These are phyloP conservation scores for Starmera pachycereana DNA, from an alignment of 805 yeast genomes.

Conservation along the genomic window DNA sequence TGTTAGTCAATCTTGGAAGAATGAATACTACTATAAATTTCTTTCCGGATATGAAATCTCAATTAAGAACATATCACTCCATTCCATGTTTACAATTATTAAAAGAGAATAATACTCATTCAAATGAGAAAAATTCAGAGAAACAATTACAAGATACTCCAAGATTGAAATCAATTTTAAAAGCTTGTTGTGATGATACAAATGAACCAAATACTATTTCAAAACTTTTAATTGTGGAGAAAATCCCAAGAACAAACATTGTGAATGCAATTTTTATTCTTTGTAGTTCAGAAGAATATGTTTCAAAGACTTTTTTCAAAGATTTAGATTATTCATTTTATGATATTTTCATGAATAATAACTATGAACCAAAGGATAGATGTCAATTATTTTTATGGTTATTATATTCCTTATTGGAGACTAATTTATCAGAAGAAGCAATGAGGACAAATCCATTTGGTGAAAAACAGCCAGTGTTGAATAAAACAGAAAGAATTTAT, in stretches of 20 bases:
- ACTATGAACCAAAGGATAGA: slow-evolving; percentile 52
- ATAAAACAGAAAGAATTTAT: slow-evolving; percentile 17
- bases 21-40: slow-evolving; percentile 93
- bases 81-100: slow-evolving; percentile 77
- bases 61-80: slow-evolving; percentile 85
- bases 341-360: slow-evolving; percentile 60
- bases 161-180: slow-evolving; percentile 77
- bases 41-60: slow-evolving; percentile 92
- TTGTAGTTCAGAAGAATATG: slow-evolving; percentile 50
- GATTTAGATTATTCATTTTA: slow-evolving; percentile 41
- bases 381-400: slow-evolving; percentile 77
- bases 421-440: slow-evolving; percentile 45
- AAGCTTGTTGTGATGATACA: slow-evolving; percentile 72
- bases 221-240: slow-evolving; percentile 31
- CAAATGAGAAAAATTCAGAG: slow-evolving; percentile 30
- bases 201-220: slow-evolving; percentile 36
- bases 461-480: slow-evolving; percentile 23
- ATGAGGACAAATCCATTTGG: slow-evolving; percentile 51
- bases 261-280: slow-evolving; percentile 68
- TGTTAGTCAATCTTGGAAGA: slow-evolving; percentile 84
- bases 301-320: slow-evolving; percentile 26
- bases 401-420: slow-evolving; percentile 69
- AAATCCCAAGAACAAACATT: slow-evolving; percentile 45
- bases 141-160: slow-evolving; percentile 94
- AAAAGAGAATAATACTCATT: slow-evolving; percentile 15